Conservation (phyloP, 2,329 filamentous ascomycete species). For the Colletotrichum tofieldiae region DNA sequence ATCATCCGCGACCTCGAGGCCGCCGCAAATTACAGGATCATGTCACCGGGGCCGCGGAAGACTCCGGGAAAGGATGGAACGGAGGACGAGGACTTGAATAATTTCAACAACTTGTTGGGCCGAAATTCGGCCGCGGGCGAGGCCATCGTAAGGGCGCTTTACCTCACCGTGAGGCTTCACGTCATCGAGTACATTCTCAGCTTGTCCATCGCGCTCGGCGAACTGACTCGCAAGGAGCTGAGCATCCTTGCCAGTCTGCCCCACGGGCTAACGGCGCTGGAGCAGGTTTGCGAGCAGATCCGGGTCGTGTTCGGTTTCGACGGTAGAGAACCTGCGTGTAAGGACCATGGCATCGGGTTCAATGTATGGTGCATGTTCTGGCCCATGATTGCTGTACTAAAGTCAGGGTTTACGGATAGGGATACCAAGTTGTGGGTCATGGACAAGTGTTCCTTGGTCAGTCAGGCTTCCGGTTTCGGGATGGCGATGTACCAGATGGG, state of each 20-base stretch:
- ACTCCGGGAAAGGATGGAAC: not conserved
- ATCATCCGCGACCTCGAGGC: conserved; percentile 33
- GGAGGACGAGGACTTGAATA: not conserved
- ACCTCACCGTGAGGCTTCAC: conserved; percentile 30
- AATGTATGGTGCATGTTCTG: conserved; percentile 40
- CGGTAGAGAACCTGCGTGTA: conserved; percentile 23
- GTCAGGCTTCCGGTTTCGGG: conserved; percentile 36
- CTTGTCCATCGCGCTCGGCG: conserved; percentile 30
- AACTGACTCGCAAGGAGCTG: conserved; percentile 32
- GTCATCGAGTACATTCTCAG: conserved; percentile 23
- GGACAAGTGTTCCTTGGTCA: conserved; percentile 27
- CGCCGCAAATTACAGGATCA: conserved; percentile 22
- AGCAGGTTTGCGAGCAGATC: conserved; percentile 38
- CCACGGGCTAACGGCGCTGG: conserved; percentile 35
- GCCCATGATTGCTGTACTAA: conserved; percentile 32
- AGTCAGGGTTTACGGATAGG: conserved; percentile 20
- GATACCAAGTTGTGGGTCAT: conserved; percentile 25
- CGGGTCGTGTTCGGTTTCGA: conserved; percentile 32
- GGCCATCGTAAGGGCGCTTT: conserved; percentile 30
- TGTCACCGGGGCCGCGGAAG: not conserved
- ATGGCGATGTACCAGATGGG: conserved; percentile 33
- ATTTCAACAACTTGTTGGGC: conserved; percentile 28
- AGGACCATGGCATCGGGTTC: conserved; percentile 21
- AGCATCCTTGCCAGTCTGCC: conserved; percentile 26
- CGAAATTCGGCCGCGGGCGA: conserved; percentile 44